Evolutionary conservation across 345 rosid genomes (phyloP).

Genomic region (Linum tenue): DNA sequence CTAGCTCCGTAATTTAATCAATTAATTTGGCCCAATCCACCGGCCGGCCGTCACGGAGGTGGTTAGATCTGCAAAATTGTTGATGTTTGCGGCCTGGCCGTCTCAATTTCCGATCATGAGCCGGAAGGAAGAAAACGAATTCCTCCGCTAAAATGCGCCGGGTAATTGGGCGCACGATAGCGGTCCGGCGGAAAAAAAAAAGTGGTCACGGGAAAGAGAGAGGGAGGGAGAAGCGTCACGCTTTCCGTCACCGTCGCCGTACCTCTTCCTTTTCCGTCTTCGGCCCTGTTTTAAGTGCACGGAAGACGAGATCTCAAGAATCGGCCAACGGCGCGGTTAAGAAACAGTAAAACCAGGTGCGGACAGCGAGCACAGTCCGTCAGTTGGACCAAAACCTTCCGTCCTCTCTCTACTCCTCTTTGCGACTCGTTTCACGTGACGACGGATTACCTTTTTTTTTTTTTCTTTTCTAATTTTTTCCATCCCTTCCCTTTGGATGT

Average conservation of each 20-base stretch:
- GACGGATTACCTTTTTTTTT: no score
- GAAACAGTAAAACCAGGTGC: conserved; percentile 11
- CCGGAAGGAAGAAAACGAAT: neutral
- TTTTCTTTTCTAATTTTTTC: no score
- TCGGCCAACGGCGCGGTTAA: conserved; percentile 4
- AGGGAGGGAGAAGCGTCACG: neutral
- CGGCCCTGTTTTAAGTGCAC: conserved; percentile 7
- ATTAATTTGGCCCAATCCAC: neutral
- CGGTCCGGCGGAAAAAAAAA: neutral
- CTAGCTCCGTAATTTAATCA: neutral
- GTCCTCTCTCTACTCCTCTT: neutral
- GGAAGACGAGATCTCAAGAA: conserved; percentile 19
- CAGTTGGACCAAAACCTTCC: conserved; percentile 8
- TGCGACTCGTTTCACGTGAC: neutral
- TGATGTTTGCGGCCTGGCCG: neutral
- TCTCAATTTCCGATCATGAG: neutral
- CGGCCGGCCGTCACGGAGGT: no score
- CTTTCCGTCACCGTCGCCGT: neutral
- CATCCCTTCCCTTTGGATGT: no score
- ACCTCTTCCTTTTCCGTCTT: no score
- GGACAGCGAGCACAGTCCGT: neutral
- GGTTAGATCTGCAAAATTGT: neutral
- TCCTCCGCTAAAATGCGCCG: conserved; percentile 14
- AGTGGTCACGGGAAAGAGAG: neutral
- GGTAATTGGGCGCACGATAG: conserved; percentile 12